Evolutionary conservation across 805 yeast species (phyloP), one percentile per base, ranked within the genome.

Genomic region (Barnettozyma pratensis): DNA sequence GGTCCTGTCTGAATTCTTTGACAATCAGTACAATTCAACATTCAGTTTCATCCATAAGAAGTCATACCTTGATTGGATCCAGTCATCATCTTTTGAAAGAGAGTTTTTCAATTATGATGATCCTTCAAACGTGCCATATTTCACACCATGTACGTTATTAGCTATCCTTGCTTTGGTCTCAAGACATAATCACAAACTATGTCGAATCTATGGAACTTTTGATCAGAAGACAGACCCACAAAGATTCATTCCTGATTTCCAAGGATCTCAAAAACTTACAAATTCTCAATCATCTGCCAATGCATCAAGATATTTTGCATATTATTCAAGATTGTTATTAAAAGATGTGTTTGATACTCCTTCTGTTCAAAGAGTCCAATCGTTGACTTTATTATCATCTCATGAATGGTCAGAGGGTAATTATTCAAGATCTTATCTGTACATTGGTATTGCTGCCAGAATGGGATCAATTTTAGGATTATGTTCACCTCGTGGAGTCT

Each of bases 341-440:
- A 60, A 61, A 37, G 65, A 66, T 35, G 68, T 62, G 8, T 69
- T 70, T 54, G 74, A 70, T 50, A 61, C 66, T 35, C 73, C 74
- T 5, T 58, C 72, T 2, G 57, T 70, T 9, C 72, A 67, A 45
- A 49, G 71, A 28, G 66, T 69, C 6, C 75, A 70, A 49, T 70
- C 73, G 1, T 54, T 70, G 27, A 52, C 68, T 1, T 57, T 70
- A 39, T 50, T 70, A 6, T 66, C 72, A 39, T 61, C 70, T 46
- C 73, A 70, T 56, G 73, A 70, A 51, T 70, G 74, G 74, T 71
- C 72, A 4, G 72, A 68, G 46, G 68, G 67, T 19, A 67, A 67
- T 48, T 64, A 60, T 26, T 63, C 70, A 2, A 52, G 73, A 46
- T 68, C 72, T 35, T 69, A 59, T 42, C 49, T 69, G 7, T 70